Conservation (phyloP, 225 moss, liverwort and hornwort species). For the Physcomitrellopsis africana region DNA sequence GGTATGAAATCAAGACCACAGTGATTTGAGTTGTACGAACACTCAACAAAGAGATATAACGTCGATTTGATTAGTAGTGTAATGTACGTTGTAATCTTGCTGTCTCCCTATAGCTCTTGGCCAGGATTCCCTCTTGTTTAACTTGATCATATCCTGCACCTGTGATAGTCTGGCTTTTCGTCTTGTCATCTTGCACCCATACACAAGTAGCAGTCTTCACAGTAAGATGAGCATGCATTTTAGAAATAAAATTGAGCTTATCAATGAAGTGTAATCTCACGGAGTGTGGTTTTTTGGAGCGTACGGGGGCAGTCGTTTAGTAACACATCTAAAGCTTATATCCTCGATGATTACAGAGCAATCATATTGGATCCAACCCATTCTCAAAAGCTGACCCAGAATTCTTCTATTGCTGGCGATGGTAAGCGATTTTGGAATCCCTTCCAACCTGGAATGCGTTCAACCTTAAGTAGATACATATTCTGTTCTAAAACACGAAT, state of each 20-base stretch:
- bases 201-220: neutral
- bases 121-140: neutral
- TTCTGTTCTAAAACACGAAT: neutral
- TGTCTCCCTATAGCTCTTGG: neutral
- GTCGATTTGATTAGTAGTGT: neutral
- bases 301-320: no score
- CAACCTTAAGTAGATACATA: conserved; percentile 18
- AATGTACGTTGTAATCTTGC: neutral
- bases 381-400: conserved; percentile 62
- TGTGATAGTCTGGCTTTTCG: conserved; percentile 3
- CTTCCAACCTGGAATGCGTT: neutral
- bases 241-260: neutral
- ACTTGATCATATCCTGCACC: neutral
- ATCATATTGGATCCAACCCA: conserved; percentile 67
- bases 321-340: neutral
- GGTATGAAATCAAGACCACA: neutral
- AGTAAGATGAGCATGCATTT: conserved; percentile 3
- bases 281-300: neutral
- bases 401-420: conserved; percentile 50
- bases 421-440: conserved; percentile 48
- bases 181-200: neutral
- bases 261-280: conserved; percentile 23
- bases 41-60: neutral
- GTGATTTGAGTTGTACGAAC: neutral
- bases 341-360: conserved; percentile 51